Base-by-base conservation (phyloP, 768 basidiomycete species). In the Nidula microcarpa region DNA sequence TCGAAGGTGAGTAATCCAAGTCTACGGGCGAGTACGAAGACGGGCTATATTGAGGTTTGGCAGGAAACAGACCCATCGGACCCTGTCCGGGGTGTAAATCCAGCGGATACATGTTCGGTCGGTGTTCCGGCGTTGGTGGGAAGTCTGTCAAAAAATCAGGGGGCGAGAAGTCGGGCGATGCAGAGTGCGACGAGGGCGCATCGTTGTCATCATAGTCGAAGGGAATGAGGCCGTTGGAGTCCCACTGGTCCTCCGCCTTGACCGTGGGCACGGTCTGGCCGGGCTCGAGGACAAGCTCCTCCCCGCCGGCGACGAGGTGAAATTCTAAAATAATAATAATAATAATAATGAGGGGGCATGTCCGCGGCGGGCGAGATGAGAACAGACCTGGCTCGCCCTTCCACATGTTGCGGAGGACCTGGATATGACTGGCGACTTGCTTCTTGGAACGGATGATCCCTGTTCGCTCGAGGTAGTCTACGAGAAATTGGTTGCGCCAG, bases 381-480 rank as follows among this genome's bases (percentile, higher is more conserved):
- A 36, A 60, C 73, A 34, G 53, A 87, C 89, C 85, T 74, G 84
- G 78, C 54, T 87, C 82, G 18, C 88, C 89, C 66, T 90, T 90
- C 89, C 88, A 91, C 89, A 91, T 91, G 64, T 91, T 91, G 49
- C 89, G 75, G 51, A 90, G 67, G 52, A 91, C 89, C 63, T 92
- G 90, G 50, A 92, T 88, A 62, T 92, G 90, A 67, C 86, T 89
- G n/a, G 90, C 90, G 57, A 92, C 90, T 67, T 92, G 90, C 68
- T 92, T 91, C 77, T 91, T 91, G 44, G 87, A 79, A 41, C 90
- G 84, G 30, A 77, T 77, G 64, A 92, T 80, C 52, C 85, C 86
- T 36, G 76, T 72, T 57, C 82, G 84, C 52, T 84, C 76, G 54
- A 92, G 81, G 62, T 88, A 86, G 57, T 91, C 88, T 64, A 91